Evolutionary conservation across 805 yeast species (phyloP).

Genomic region (Tetrapisispora phaffii): DNA sequence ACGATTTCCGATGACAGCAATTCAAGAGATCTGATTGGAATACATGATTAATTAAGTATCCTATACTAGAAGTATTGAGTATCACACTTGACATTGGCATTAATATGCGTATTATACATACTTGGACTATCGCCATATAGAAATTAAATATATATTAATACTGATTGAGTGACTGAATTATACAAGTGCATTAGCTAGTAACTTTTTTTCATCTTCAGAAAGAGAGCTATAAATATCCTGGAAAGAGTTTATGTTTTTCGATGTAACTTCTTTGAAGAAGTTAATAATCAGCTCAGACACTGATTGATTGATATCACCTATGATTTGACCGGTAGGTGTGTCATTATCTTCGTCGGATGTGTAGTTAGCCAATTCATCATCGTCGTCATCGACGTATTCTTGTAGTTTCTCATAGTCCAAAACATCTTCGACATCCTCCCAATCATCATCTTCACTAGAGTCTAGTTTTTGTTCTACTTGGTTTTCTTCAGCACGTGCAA

Average conservation of each 20-base stretch:
- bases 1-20: not conserved
- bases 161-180: not conserved
- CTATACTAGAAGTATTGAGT: not conserved
- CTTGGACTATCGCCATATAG: not conserved
- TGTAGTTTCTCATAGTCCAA: constrained; percentile 55
- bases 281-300: constrained; percentile 33
- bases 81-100: too few species aligned
- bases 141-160: not conserved
- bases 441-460: constrained; percentile 45
- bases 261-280: constrained; percentile 50
- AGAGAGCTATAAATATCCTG: constrained; percentile 40
- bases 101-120: too few species aligned
- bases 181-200: constrained; percentile 35
- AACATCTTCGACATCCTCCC: constrained; percentile 74
- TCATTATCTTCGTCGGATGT: constrained; percentile 8
- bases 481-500: constrained; percentile 6
- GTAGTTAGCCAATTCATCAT: constrained; percentile 8
- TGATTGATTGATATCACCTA: constrained; percentile 10
- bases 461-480: constrained; percentile 19
- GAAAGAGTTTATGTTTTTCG: constrained; percentile 42
- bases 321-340: constrained; percentile 5
- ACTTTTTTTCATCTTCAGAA: constrained; percentile 43
- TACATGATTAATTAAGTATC: too few species aligned
- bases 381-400: constrained; percentile 35
- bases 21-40: not conserved